Evolutionary conservation across 2,329 filamentous ascomycete genomes (phyloP).

Genomic region (Lasiodiplodia sp.): DNA sequence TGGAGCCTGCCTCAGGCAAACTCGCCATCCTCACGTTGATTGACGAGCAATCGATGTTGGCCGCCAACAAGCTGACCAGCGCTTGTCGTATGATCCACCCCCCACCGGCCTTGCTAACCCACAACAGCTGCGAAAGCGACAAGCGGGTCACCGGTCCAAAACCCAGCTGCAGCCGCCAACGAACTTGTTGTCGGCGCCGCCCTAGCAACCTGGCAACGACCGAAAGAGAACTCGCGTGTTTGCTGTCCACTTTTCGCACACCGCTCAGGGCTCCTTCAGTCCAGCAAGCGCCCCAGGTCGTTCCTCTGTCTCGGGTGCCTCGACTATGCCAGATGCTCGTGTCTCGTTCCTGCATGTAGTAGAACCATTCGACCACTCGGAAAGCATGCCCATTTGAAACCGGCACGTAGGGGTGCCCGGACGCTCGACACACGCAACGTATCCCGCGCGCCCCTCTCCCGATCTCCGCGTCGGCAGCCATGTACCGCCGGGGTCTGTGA

Average conservation of each 20-base stretch:
- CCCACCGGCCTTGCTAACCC: constrained; percentile 18
- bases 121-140: constrained; percentile 21
- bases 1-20: constrained; percentile 2
- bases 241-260: constrained; percentile 13
- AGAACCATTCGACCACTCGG: background rate
- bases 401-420: background rate
- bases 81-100: constrained; percentile 19
- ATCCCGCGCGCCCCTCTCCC: constrained; percentile 3
- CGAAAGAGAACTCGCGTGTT: background rate
- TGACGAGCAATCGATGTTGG: constrained; percentile 4
- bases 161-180: constrained; percentile 15
- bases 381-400: constrained; percentile 3
- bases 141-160: constrained; percentile 15
- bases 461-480: constrained; percentile 24
- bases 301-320: background rate
- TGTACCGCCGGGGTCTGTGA: constrained; percentile 15
- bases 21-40: constrained; percentile 10
- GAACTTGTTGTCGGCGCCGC: background rate
- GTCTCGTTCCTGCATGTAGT: background rate
- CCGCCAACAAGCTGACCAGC: constrained; percentile 5
- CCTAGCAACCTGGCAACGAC: background rate
- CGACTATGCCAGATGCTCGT: background rate
- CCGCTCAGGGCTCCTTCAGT: background rate
- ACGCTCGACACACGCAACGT: background rate
- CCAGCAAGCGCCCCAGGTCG: background rate